These are phyloP conservation scores for Lentinula boryana DNA, from an alignment of 768 basidiomycete genomes.

Conservation along the genomic window DNA sequence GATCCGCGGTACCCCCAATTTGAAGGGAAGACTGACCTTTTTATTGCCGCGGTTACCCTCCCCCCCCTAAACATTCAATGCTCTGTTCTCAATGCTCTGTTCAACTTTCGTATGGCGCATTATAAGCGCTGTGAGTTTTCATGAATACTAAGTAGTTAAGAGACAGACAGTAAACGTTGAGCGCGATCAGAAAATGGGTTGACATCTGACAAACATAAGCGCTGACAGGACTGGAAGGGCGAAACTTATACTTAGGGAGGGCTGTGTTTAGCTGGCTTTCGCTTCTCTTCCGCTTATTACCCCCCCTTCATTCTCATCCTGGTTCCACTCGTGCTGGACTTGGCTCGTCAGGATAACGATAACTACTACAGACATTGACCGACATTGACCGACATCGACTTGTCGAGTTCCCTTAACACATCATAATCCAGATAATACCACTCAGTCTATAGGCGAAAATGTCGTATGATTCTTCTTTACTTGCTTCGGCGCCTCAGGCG, in stretches of 20 bases:
- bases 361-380: background rate
- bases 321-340: background rate
- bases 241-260: background rate
- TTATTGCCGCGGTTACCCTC: too few species aligned
- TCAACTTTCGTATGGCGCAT: too few species aligned
- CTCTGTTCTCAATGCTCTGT: too few species aligned
- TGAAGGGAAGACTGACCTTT: too few species aligned
- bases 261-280: background rate
- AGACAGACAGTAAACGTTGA: too few species aligned
- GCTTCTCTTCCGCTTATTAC: background rate
- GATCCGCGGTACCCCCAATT: constrained; percentile 52
- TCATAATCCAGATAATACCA: background rate
- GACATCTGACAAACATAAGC: background rate
- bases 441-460: background rate
- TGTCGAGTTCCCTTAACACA: background rate
- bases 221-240: background rate
- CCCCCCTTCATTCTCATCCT: background rate
- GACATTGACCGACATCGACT: background rate
- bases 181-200: background rate
- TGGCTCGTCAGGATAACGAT: background rate
- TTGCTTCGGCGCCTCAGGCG: constrained; percentile 32
- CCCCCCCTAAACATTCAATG: too few species aligned
- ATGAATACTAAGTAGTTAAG: too few species aligned
- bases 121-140: too few species aligned
- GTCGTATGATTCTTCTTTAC: constrained; percentile 32